Base-by-base conservation (phyloP, 176 grass and related monocot species). In the Aegilops longissima region DNA sequence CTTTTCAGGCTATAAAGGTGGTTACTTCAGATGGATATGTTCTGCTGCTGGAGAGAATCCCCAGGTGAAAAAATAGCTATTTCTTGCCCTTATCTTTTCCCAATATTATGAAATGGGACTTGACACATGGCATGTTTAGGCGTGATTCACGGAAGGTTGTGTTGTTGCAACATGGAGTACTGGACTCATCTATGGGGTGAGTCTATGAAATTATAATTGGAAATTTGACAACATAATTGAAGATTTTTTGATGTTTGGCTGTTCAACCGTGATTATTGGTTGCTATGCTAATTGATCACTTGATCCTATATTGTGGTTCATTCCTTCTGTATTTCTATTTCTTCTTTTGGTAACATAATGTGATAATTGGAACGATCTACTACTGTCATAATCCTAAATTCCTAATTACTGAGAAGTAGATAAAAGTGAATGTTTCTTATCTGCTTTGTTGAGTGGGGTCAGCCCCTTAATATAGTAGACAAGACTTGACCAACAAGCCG, bases 131-230 rank as follows among this genome's bases (percentile, higher is more conserved):
- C 9, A 72, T 84, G 84, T 89, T 73, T 73, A 98, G 96, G 93
- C 92, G 76, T 82, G 96, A 95, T 88, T 98, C 96, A 52, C 73
- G 62, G 70, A 98, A 98, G 84, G 93, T 95, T 79, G 96, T 95
- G 45, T 82, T 93, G 71, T 82, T 98, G 31, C 96, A 98, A 80
- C 96, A 98, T 92, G 96, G 96, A 67, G 93, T 98, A 89, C 30
- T 98, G 86, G 96, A 98, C 80, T 95, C 96, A 2, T 98, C 96
- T 66, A 98, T 98, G 96, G 96, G 96, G 96, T 98, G 79, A 95
- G 92, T 94, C 45, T 44, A 80, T 10, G 18, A 84, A 84, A 61
- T 73, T 73, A 29, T 34, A 61, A 23, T 76, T 74, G 11, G 9
- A 20, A 23, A 78, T 82, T 76, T 74, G 21, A 6, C 23, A 23